Conservation (phyloP, 768 basidiomycete genomes). For the Tylopilus felleus region DNA sequence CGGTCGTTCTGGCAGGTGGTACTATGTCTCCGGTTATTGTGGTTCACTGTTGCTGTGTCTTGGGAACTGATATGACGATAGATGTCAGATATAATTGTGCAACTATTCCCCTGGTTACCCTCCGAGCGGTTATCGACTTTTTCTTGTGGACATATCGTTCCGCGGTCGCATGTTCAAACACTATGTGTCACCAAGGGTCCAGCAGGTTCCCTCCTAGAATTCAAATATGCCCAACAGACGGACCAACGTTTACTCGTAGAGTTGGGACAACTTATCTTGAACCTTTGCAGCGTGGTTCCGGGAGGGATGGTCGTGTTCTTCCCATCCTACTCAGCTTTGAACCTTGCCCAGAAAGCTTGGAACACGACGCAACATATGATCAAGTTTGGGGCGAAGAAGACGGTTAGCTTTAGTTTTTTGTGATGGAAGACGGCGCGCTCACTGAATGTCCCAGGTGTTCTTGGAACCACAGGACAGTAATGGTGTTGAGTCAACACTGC, state of each 20-base stretch:
- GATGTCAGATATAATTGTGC: conserved; percentile 84
- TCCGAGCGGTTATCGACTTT: conserved; percentile 67
- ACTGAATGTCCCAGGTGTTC: conserved; percentile 59
- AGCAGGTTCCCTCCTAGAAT: conserved; percentile 67
- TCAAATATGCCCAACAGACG: conserved; percentile 73
- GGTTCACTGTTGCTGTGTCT: conserved; percentile 5
- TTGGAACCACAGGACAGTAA: conserved; percentile 76
- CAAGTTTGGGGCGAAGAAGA: conserved; percentile 69
- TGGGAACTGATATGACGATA: conserved; percentile 29
- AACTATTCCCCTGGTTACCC: conserved; percentile 71
- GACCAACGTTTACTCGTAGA: conserved; percentile 69
- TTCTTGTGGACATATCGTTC: conserved; percentile 92
- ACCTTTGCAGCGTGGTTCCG: conserved; percentile 73
- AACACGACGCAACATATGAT: conserved; percentile 53
- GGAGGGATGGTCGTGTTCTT: conserved; percentile 93
- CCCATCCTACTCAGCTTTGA: conserved; percentile 85
- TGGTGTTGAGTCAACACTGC: conserved; percentile 71
- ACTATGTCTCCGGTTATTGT: conserved; percentile 95
- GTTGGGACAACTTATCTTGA: conserved; percentile 80
- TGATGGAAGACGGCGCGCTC: background rate
- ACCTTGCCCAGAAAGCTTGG: conserved; percentile 67
- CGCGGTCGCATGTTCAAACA: conserved; percentile 70
- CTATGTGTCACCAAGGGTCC: conserved; percentile 76
- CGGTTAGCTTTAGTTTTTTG: conserved; percentile 39
- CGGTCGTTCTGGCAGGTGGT: conserved; percentile 91